Conservation (phyloP, 208 protist genomes). For the Crithidia brevicula region DNA sequence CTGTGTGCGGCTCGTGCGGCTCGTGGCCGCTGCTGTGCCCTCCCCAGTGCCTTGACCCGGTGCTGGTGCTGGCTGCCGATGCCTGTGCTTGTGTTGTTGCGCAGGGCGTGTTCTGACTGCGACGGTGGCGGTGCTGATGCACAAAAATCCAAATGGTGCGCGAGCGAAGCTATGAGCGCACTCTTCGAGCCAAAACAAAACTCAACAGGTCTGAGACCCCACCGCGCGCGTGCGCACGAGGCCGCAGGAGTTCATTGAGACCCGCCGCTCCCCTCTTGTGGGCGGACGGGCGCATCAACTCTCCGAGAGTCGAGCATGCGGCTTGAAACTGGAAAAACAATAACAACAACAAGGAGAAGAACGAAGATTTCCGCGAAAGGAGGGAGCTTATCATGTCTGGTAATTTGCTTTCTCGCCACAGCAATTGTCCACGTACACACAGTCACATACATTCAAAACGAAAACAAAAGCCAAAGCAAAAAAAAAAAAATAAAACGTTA, state of each 20-base stretch:
- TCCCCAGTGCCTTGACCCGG: too few species aligned
- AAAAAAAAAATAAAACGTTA: not conserved
- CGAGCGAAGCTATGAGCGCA: slow-evolving; percentile 34
- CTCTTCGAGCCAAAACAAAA: slow-evolving; percentile 34
- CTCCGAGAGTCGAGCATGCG: slow-evolving; percentile 15
- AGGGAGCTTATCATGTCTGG: too few species aligned
- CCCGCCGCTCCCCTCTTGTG: slow-evolving; percentile 15
- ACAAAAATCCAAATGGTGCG: slow-evolving; percentile 19
- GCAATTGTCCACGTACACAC: too few species aligned
- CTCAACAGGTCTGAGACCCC: slow-evolving; percentile 31
- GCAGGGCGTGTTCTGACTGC: not conserved
- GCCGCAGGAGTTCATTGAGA: slow-evolving; percentile 30
- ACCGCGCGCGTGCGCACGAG: not conserved
- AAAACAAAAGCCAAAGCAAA: not conserved
- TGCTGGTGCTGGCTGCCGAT: not conserved
- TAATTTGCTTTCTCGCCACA: too few species aligned
- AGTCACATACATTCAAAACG: too few species aligned
- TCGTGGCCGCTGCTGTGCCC: too few species aligned
- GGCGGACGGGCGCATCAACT: slow-evolving; percentile 31
- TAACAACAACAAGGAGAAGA: not conserved
- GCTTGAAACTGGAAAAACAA: not conserved
- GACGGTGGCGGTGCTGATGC: slow-evolving; percentile 20
- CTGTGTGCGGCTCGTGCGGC: not conserved
- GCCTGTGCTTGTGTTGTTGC: not conserved
- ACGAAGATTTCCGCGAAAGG: slow-evolving; percentile 1